A percentile compares a stretch with the other conserved stretches of the same genome.
Evolutionary conservation across 83 land plant species (phyloP).

Genomic region (Larix sibirica): DNA sequence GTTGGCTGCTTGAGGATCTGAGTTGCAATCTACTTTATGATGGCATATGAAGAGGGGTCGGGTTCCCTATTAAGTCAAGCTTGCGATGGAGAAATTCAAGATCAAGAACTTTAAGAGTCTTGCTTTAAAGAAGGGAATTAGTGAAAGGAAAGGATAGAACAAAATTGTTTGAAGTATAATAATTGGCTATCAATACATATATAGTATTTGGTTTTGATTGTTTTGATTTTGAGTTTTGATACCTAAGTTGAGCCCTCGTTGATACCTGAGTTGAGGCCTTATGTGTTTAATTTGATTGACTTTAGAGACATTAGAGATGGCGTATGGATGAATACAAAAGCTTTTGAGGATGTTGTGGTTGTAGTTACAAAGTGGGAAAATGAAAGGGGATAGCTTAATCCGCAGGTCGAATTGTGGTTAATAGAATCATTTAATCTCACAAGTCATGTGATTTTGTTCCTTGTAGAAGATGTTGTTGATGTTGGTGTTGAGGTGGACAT

Average conservation of each 20-base stretch:
- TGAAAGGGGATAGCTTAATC: conserved; percentile 92
- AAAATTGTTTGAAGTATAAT: too few species aligned
- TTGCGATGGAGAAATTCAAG: too few species aligned
- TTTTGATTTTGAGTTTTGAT: too few species aligned
- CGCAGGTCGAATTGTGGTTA: conserved; percentile 85
- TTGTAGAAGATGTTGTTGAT: conserved; percentile 78
- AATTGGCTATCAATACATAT: too few species aligned
- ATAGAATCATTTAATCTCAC: conserved; percentile 96
- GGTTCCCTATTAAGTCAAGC: too few species aligned
- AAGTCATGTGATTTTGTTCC: conserved; percentile 91
- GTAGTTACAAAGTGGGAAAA: conserved; percentile 44
- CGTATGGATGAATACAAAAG: conserved; percentile 73
- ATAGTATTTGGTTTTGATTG: too few species aligned
- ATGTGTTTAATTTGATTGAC: conserved; percentile 83
- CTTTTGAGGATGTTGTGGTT: conserved; percentile 83
- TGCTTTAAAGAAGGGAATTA: too few species aligned
- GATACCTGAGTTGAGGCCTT: conserved; percentile 64
- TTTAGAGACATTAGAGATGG: conserved; percentile 96
- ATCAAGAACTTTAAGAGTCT: too few species aligned
- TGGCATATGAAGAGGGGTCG: too few species aligned
- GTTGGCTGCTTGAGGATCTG: too few species aligned
- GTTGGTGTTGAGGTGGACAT: conserved; percentile 63
- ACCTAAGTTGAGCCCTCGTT: neutral
- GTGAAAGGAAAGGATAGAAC: too few species aligned
- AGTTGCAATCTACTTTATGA: too few species aligned